phyloP scores from a whole-genome alignment of 2,329 filamentous ascomycete genomes.

The Colletotrichum sojae region DNA sequence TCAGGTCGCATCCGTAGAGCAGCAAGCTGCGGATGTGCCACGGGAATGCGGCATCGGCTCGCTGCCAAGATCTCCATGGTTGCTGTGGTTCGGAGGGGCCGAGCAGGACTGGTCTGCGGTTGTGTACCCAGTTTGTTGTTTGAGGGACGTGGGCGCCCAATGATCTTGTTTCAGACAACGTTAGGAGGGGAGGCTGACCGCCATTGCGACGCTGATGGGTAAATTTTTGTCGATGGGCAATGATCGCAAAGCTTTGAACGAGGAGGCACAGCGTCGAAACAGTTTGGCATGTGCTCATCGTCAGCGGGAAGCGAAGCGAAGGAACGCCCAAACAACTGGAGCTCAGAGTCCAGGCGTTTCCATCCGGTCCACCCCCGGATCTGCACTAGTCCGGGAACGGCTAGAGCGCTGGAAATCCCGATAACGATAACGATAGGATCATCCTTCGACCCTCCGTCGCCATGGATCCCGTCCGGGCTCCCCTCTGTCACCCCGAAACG shows the following conservation, averaged over 20 bases:
- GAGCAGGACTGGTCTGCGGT: constrained; percentile 1
- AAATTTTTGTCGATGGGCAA: neutral
- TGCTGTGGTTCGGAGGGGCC: constrained; percentile 4
- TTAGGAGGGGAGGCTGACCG: constrained; percentile 11
- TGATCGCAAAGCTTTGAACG: neutral
- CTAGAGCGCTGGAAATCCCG: constrained; percentile 19
- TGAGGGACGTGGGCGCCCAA: constrained; percentile 7
- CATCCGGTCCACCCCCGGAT: constrained; percentile 39
- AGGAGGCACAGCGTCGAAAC: neutral
- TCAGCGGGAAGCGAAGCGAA: constrained; percentile 1
- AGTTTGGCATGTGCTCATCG: constrained; percentile 9
- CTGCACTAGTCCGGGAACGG: constrained; percentile 29
- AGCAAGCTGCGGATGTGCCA: constrained; percentile 13
- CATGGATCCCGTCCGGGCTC: constrained; percentile 29
- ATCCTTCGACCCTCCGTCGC: constrained; percentile 38
- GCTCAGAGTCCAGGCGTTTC: constrained; percentile 39
- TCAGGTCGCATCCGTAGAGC: too few relatives aligned
- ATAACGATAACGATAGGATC: constrained; percentile 40
- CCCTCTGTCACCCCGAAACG: constrained; percentile 34
- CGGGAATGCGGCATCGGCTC: constrained; percentile 22
- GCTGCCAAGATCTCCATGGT: constrained; percentile 7
- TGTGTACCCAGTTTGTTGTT: constrained; percentile 10
- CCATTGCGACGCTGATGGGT: neutral
- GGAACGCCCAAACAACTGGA: constrained; percentile 26
- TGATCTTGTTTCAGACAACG: constrained; percentile 20